Conservation (phyloP, 2,329 filamentous ascomycete species). For the Rasamsonia emersonii region DNA sequence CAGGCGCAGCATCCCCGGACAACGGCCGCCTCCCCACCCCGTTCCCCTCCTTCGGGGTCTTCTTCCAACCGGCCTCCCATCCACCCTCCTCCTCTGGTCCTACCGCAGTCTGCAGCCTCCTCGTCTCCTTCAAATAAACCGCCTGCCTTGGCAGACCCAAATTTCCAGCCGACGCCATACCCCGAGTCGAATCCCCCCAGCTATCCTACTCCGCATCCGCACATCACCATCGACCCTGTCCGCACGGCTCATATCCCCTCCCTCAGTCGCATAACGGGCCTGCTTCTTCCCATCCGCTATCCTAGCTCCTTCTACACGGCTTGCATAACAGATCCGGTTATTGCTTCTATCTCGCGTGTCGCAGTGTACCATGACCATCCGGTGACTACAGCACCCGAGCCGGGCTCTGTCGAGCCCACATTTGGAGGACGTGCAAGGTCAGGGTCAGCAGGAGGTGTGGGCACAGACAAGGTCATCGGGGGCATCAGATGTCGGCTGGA, state of each 20-base stretch:
- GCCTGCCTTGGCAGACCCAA: slow-evolving; percentile 15
- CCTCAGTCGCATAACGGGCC: slow-evolving; percentile 49
- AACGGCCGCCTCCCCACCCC: slow-evolving; percentile 15
- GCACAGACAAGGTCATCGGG: slow-evolving; percentile 37
- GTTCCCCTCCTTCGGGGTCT: slow-evolving; percentile 12
- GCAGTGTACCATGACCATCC: slow-evolving; percentile 48
- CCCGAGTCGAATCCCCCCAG: slow-evolving; percentile 18
- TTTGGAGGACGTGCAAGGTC: slow-evolving; percentile 6
- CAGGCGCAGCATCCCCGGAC: slow-evolving; percentile 20
- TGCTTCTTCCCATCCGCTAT: slow-evolving; percentile 55
- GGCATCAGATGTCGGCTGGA: slow-evolving; percentile 42
- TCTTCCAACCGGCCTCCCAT: slow-evolving; percentile 17
- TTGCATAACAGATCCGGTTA: slow-evolving; percentile 46
- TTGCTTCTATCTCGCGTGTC: slow-evolving; percentile 48
- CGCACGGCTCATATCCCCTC: slow-evolving; percentile 46
- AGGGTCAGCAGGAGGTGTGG: slow-evolving; percentile 14
- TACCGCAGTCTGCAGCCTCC: slow-evolving; percentile 15
- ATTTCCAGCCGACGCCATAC: slow-evolving; percentile 22
- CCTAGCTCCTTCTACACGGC: slow-evolving; percentile 53
- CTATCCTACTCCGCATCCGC: slow-evolving; percentile 32
- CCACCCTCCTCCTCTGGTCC: slow-evolving; percentile 21
- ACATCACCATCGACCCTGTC: slow-evolving; percentile 46
- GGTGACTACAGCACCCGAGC: slow-evolving; percentile 17
- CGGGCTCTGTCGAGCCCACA: slow-evolving; percentile 7
- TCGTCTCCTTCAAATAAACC: slow-evolving; percentile 13